Percentiles rank a stretch among this genome's conserved stretches.
Evolutionary conservation across 2,329 filamentous ascomycete genomes (phyloP).

Genomic region (Fusarium sp.): DNA sequence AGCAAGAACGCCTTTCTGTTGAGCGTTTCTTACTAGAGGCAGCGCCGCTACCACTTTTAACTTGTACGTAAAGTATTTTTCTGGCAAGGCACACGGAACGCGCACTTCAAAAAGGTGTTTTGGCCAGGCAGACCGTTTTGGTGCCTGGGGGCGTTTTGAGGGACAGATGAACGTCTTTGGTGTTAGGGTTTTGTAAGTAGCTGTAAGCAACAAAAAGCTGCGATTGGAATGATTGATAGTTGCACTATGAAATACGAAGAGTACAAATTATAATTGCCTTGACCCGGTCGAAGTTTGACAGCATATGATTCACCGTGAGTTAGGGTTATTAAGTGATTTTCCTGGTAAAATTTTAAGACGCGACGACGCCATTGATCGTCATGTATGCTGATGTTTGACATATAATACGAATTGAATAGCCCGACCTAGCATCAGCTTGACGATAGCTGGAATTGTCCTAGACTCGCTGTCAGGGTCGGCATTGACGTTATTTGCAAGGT

Average conservation of each 20-base stretch:
- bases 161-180: slow-evolving; percentile 44
- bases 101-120: slow-evolving; percentile 61
- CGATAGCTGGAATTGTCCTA: neutral
- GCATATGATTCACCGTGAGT: neutral
- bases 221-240: slow-evolving; percentile 40
- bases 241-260: slow-evolving; percentile 35
- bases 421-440: neutral
- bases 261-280: neutral
- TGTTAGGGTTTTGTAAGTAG: slow-evolving; percentile 45
- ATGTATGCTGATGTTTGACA: too few relatives aligned
- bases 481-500: slow-evolving; percentile 23
- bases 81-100: slow-evolving; percentile 49
- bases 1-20: slow-evolving; percentile 13
- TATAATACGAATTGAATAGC: too few relatives aligned
- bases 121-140: slow-evolving; percentile 46
- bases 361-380: too few relatives aligned
- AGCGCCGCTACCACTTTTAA: slow-evolving; percentile 32
- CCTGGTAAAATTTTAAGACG: too few relatives aligned
- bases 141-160: slow-evolving; percentile 44
- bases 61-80: slow-evolving; percentile 54
- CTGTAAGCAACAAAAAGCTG: slow-evolving; percentile 47
- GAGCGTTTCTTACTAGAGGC: slow-evolving; percentile 16
- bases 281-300: neutral
- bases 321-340: neutral
- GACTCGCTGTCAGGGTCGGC: neutral